Evolutionary conservation across 192 early-diverging fungal species (phyloP).

Genomic region (Dimargaris xerosporica): DNA sequence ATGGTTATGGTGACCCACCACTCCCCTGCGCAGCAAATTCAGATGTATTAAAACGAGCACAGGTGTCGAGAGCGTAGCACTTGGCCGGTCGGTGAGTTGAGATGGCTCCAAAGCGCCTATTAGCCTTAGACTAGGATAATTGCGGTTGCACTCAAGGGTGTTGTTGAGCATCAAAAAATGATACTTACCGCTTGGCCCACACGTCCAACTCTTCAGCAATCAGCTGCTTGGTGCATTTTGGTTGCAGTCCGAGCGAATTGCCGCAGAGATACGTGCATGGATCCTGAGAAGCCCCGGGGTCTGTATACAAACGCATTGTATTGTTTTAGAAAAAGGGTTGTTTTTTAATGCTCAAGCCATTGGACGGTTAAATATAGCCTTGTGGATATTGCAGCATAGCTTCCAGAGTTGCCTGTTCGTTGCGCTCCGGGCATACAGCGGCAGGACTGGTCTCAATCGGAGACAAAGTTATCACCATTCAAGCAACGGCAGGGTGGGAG

Average conservation of each 20-base stretch:
- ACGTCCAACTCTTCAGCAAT: constrained; percentile 82
- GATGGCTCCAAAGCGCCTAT: not conserved
- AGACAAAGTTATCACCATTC: not conserved
- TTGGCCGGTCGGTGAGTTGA: not conserved
- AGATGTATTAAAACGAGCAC: not conserved
- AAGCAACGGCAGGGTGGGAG: not conserved
- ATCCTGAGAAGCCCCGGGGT: constrained; percentile 15
- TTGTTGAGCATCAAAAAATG: not conserved
- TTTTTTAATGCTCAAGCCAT: not conserved
- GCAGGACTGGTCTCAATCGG: not conserved
- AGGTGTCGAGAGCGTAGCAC: not conserved
- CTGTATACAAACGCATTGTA: constrained; percentile 13
- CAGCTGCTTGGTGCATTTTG: constrained; percentile 41
- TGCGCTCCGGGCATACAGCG: not conserved
- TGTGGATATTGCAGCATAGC: not conserved
- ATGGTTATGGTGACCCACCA: constrained; percentile 81
- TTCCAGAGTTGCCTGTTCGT: not conserved
- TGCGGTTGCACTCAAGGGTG: constrained; percentile 1
- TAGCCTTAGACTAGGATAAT: not conserved
- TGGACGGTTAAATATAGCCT: not conserved
- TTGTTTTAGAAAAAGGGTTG: not conserved
- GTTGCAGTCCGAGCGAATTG: constrained; percentile 85
- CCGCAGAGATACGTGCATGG: constrained; percentile 74
- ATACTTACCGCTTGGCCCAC: constrained; percentile 53
- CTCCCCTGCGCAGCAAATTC: constrained; percentile 36